Evolutionary conservation across 257 asterid genomes (phyloP), one percentile per base, ranked within the genome.

Genomic region (Forsythia viridissima): DNA sequence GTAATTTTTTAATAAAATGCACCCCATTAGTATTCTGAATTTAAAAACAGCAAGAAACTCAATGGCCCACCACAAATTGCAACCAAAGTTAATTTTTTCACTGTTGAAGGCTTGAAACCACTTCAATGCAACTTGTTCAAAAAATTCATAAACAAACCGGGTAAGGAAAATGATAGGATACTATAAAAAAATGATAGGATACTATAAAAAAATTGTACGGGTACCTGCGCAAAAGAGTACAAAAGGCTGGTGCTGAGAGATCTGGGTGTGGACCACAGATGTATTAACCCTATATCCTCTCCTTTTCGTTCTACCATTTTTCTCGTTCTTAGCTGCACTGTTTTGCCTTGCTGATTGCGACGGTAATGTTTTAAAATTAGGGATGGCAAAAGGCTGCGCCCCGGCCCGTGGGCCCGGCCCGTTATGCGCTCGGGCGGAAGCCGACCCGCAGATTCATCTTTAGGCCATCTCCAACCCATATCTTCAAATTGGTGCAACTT

Each of bases 151-250:
- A 21, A 61, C 39, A 61, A 21, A 21, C 4, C 4, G 8, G 16
- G 2, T 9, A 61, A 21, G 16, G 69, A 24, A 61, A 63, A 24
- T 63, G 70, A 24, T 2, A n/a, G 63, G 37, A 21, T 63, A 7
- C 6, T 55, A 55, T 5, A 20, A 24, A 63, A 24, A 61, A 63
- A 24, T 63, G 70, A 24, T 2, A n/a, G 63, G 37, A 21, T 63
- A 7, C 6, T 55, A 55, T 5, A 20, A 24, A 63, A 24, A 77
- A 30, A 46, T 30, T 42, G 18, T 59, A 36, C 21, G 59, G 30
- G 43, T 55, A 84, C 91, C 91, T 85, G 89, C 20, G 87, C 85
- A 77, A 87, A 87, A 65, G 91, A 87, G 80, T 87, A 87, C 89
- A 85, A 79, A 24, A 87, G 86, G 79, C 87, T 70, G 70, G 86